Percentiles rank a stretch among this genome's conserved stretches.
These are phyloP conservation scores for Chalciporus sphaerocephalus DNA, from an alignment of 768 basidiomycete genomes.

Conservation along the genomic window DNA sequence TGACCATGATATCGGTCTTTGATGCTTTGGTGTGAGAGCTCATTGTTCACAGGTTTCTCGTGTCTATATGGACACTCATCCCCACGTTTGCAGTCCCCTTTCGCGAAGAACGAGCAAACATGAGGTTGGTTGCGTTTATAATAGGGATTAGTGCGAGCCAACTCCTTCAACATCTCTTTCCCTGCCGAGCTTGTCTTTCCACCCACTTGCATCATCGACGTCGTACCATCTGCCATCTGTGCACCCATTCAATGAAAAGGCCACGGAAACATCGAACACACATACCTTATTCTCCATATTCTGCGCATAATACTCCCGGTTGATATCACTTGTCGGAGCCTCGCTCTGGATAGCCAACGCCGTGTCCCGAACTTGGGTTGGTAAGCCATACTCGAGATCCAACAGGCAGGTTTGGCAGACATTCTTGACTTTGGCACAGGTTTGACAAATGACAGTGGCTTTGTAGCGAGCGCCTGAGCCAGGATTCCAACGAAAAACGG, in stretches of 20 bases:
- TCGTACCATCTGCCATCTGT: conserved; percentile 63
- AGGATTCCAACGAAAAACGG: conserved; percentile 98
- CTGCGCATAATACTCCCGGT: conserved; percentile 91
- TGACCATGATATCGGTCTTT: conserved; percentile 90
- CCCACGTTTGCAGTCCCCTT: conserved; percentile 92
- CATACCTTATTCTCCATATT: conserved; percentile 80
- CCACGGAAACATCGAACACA: too few relatives aligned
- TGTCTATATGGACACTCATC: conserved; percentile 94
- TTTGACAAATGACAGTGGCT: conserved; percentile 95
- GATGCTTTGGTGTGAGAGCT: conserved; percentile 86
- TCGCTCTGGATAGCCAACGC: conserved; percentile 81
- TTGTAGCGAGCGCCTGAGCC: conserved; percentile 92
- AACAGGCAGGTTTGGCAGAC: conserved; percentile 97
- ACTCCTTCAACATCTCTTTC: conserved; percentile 93
- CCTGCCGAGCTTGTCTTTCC: conserved; percentile 72
- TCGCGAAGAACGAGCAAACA: conserved; percentile 90
- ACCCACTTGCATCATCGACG: conserved; percentile 53
- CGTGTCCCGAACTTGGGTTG: conserved; percentile 95
- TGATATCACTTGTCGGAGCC: conserved; percentile 95
- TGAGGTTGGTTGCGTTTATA: conserved; percentile 96
- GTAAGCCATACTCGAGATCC: conserved; percentile 93
- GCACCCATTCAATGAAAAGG: conserved; percentile 7
- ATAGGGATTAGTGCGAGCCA: conserved; percentile 93
- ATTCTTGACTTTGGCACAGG: conserved; percentile 93
- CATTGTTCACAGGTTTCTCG: conserved; percentile 81